Base-by-base conservation (phyloP, 805 yeast species). In the Candida ipomoeae region DNA sequence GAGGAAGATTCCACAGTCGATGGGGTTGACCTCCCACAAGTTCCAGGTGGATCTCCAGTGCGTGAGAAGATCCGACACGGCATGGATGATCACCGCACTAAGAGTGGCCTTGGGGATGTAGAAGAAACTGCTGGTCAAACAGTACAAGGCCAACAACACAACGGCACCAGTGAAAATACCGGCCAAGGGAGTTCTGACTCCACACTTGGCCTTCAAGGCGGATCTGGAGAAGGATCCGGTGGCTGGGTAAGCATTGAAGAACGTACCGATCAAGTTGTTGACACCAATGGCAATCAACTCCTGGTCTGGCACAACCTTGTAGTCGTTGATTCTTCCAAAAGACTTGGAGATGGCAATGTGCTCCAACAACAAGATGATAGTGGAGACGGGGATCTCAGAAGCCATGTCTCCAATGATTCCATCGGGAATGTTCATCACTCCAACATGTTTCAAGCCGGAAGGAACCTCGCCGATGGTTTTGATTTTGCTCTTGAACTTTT, bases 211-310 rank as follows among this genome's bases (percentile, higher is more conserved):
- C 71, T 92, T 91, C 61, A 91, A 78, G 6, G 97, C 97, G 41
- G 96, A 87, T 74, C 97, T 84, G 17, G 96, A 87, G 68, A 91
- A 91, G 1, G 97, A 91, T 42, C 97, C 97, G 4, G 97, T 91
- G 6, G 96, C 90, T 7, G 97, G 97, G 67, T 91, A 91, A 6
- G 97, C 96, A 62, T 82, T 79, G 80, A 91, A 91, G 64, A 90
- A 89, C 18, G 96, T 89, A 59, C 97, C 97, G 59, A 91, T 77
- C 66, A 91, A 77, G 70, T 91, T 91, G 48, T 94, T 85, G 42
- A 86, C 87, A 62, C 97, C 97, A 68, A 91, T 91, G 39, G 97
- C 97, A 62, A 91, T 80, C 49, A 91, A 79, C 68, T 91, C 97
- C 75, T 91, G 97, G 70, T 91, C 92, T 44, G 97, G 96, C 52